Evolutionary conservation across 345 rosid genomes (phyloP), one percentile per base, ranked within the genome.

Genomic region (Limnanthes douglasii): DNA sequence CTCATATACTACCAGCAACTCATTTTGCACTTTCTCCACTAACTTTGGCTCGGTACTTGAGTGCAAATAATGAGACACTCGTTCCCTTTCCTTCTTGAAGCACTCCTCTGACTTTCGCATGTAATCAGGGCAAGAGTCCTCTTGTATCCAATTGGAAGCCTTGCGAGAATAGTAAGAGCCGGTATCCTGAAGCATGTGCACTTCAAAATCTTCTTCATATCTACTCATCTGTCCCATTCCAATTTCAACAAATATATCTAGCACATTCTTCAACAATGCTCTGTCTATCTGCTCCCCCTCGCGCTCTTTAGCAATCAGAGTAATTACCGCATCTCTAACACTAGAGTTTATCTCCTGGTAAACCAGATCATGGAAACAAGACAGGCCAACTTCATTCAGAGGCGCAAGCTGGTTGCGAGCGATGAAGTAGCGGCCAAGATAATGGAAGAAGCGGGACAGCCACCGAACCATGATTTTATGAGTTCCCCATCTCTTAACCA

Each of bases 21-120:
- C 86, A 31, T 85, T 65, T 73, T 78, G 96, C 42, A 82, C 99
- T 75, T 69, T 85, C 96, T 85, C 86, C 6, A 76, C 79, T 59
- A 92, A 69, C 57, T 92, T 92, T 0, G 73, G 56, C 66, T 92
- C 96, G 47, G 83, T 85, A 59, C 85, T 78, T 16, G 71, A 71
- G 41, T 81, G 94, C 59, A 85, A 62, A 60, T 81, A 92, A 62
- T 92, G 76, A 37, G 84, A 45, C 43, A 85, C 93, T 48, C 99
- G 75, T 20, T 85, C 94, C 58, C 70, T 73, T 66, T 92, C 99
- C 68, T 73, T 68, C 66, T 66, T 85, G 31, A 85, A 55, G 56
- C 96, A 92, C 49, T 85, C 96, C 62, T 92, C 99, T 48, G 79
- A 74, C 99, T 81, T 46, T 21, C 65, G 53, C 94, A 90, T 61